Base-by-base conservation (phyloP, 2,329 filamentous ascomycete species). In the Fusarium nodosum region DNA sequence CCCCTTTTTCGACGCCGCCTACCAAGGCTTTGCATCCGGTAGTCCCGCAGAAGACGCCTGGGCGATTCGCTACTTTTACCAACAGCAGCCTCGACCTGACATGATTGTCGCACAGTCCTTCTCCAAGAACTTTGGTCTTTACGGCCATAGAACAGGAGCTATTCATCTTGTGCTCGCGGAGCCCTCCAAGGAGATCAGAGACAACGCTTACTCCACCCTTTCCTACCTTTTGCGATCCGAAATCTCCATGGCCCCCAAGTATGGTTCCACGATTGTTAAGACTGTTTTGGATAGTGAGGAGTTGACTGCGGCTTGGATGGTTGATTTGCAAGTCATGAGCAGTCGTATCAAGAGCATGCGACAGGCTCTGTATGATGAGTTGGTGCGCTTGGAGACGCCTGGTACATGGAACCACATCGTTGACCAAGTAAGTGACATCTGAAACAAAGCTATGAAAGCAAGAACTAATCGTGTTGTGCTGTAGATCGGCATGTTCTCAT, bases 401-500 rank as follows among this genome's bases (percentile, higher is more conserved):
- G 94, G 95, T 15, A 91, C 87, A 18, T 98, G 96, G 96, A 92
- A 94, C 75, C 96, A 99, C 82, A 97, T 99, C 78, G 97, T 94
- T 18, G 92, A 96, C 74, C 96, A 72, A 57, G 69, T 72, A 45
- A 44, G 55, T 15, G 1, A 24, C 2, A 2, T 10, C 5, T 3
- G 3, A 12, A 9, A 1, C 2, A 2, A 7, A 1, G 5, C 3
- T 8, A 11, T 1, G 1, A 10, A 18, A 13, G 8, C 15, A 51
- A 16, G 0, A 7, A 13, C 62, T 72, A 15, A 72, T 38, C 16
- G 13, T 3, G 2, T 24, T 31, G 13, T 3, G 3, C n/a, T 31
- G 5, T 4, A 99, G 87, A 98, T 98, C 77, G 96, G 96, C 82
- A 99, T 99, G 96, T 99, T 99, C 83, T 95, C 91, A 79, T 99